phyloP scores from a whole-genome alignment of 176 grass and related monocot genomes.

The Alloteropsis semialata region DNA sequence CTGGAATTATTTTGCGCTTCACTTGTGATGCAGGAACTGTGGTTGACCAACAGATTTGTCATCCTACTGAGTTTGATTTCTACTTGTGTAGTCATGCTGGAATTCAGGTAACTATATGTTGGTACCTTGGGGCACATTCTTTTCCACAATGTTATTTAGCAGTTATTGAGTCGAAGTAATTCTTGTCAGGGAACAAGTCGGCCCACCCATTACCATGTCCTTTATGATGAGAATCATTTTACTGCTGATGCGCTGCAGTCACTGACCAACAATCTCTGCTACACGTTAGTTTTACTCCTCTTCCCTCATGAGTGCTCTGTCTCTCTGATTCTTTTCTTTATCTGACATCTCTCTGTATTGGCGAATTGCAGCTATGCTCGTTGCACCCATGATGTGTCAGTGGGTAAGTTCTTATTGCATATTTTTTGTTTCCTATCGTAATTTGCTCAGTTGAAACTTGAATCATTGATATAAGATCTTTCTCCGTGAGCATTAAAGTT shows the following conservation, averaged over 20 bases:
- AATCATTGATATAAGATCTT: background rate
- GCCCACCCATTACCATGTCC: too few relatives aligned
- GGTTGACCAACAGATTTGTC: conserved; percentile 74
- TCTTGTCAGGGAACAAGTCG: too few relatives aligned
- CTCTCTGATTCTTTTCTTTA: background rate
- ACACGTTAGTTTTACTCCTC: conserved; percentile 53
- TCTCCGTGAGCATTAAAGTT: background rate
- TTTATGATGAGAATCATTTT: too few relatives aligned
- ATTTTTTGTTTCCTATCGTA: background rate
- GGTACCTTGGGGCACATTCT: background rate
- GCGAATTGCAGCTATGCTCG: conserved; percentile 71
- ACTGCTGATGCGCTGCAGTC: too few relatives aligned
- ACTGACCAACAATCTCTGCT: conserved; percentile 81
- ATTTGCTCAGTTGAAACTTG: background rate
- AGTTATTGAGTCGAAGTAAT: conserved; percentile 6
- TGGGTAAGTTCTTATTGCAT: conserved; percentile 45
- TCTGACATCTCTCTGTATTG: too few relatives aligned
- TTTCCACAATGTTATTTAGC: background rate
- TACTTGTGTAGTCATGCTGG: conserved; percentile 95
- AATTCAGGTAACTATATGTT: conserved; percentile 54
- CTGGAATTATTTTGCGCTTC: too few relatives aligned
- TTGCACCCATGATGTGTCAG: conserved; percentile 77
- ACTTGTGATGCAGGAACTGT: conserved; percentile 72
- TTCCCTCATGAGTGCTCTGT: background rate
- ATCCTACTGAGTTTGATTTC: conserved; percentile 90